Conservation (phyloP, 208 protist species). For the Tritrichomonas foetus region DNA sequence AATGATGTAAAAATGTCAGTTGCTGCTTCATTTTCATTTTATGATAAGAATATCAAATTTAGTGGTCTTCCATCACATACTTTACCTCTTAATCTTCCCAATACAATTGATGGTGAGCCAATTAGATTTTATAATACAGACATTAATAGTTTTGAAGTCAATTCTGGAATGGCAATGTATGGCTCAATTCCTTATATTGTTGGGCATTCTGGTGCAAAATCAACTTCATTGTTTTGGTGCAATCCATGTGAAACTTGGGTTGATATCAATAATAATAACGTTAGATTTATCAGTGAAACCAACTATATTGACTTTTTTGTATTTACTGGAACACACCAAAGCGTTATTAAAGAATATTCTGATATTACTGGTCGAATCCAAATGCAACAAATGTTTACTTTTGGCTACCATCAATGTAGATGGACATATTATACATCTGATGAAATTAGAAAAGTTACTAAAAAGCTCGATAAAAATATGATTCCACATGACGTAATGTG, state of each 20-base stretch:
- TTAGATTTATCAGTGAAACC: conserved; percentile 65
- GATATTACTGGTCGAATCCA: conserved; percentile 74
- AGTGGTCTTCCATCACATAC: neutral
- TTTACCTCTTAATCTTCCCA: neutral
- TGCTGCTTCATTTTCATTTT: neutral
- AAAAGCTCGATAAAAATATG: conserved; percentile 39
- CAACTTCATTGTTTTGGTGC: conserved; percentile 11
- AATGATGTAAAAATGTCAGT: neutral
- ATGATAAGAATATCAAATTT: neutral
- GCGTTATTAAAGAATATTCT: conserved; percentile 80
- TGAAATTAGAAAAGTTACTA: conserved; percentile 64
- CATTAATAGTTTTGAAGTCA: neutral
- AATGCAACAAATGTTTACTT: conserved; percentile 84
- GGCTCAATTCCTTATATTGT: conserved; percentile 86
- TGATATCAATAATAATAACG: neutral
- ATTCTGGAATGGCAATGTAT: conserved; percentile 69
- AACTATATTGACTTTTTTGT: conserved; percentile 90
- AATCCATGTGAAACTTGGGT: conserved; percentile 19
- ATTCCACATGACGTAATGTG: conserved; percentile 83
- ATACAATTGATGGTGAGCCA: neutral
- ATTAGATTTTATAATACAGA: conserved; percentile 34
- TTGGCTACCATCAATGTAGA: conserved; percentile 95
- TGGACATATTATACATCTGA: conserved; percentile 86
- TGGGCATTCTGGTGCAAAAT: conserved; percentile 61
- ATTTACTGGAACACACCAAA: conserved; percentile 73